Evolutionary conservation across 805 yeast genomes (phyloP).

Genomic region (Candida palmyrensis): DNA sequence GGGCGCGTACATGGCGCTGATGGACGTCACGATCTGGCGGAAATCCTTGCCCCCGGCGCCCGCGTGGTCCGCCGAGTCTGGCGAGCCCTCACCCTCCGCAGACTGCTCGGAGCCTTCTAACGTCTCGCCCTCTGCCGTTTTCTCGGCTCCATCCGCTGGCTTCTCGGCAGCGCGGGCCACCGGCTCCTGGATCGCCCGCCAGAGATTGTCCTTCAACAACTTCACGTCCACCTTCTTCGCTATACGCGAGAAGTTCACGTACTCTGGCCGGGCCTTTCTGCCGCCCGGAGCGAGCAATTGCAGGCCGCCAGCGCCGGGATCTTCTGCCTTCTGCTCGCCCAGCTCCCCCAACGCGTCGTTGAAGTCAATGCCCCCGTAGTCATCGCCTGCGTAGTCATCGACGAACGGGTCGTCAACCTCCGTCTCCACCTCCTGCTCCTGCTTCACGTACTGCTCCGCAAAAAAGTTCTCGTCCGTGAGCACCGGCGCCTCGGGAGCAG

Average conservation of each 20-base stretch:
- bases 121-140: background rate
- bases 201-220: conserved; percentile 35
- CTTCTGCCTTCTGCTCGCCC: conserved; percentile 10
- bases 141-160: conserved; percentile 4
- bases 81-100: conserved; percentile 24
- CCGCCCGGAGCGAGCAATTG: conserved; percentile 16
- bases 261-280: conserved; percentile 29
- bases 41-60: too few relatives aligned
- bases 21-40: conserved; percentile 28
- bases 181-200: conserved; percentile 25
- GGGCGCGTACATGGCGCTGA: conserved; percentile 27
- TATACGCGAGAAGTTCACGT: conserved; percentile 37
- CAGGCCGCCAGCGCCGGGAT: conserved; percentile 8
- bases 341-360: conserved; percentile 27
- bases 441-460: conserved; percentile 57
- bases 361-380: conserved; percentile 36
- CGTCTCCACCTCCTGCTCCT: conserved; percentile 20
- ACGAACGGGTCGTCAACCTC: conserved; percentile 13
- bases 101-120: conserved; percentile 13
- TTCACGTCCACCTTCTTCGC: conserved; percentile 40
- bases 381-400: conserved; percentile 29
- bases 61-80: conserved; percentile 18
- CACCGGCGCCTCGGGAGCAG: conserved; percentile 20
- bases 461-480: conserved; percentile 66
- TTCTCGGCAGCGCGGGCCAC: conserved; percentile 4